Evolutionary conservation across 495 filamentous ascomycete species (phyloP), one percentile per base, ranked within the genome.

Genomic region (Lentithecium fluviatile): DNA sequence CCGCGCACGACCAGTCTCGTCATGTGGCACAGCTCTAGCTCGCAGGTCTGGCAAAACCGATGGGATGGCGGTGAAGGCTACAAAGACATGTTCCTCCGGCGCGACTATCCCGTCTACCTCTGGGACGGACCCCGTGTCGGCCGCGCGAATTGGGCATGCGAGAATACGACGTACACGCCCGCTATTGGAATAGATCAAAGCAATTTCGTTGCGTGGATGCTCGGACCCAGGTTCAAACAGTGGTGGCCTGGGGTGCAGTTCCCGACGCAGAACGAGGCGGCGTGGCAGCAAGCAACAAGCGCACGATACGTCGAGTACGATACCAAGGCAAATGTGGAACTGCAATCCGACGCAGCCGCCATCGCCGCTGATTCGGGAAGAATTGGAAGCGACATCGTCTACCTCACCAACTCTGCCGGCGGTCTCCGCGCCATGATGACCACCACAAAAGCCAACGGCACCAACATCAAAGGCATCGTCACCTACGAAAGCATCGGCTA

Each of bases 41-140:
- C 76, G 4, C 78, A 80, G 62, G 73, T 71, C 8, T 79, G 60
- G 56, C 78, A 80, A 52, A 80, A 80, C 58, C 73, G 75, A 2
- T 80, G 74, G 74, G 76, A 75, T 65, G 78, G 76, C 38, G 77
- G 77, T 43, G 71, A 74, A 29, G 77, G 78, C 48, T 80, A 73
- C 70, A 79, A 79, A 64, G 78, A 80, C 68, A 76, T 71, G 71
- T 79, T 78, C 54, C 64, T 80, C 17, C 72, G 76, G n/a, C 72
- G 72, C 13, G 64, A 75, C 63, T 80, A 80, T 48, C 77, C 77
- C 19, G 77, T 80, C 29, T 78, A 75, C 57, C 72, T 79, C 11
- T 80, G 75, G 76, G 78, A 80, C 13, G 77, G 73, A 0, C 77
- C 78, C 0, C 72, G 75, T 1, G 71, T 80, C 7, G 76, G 78